Base-by-base conservation (phyloP, 805 yeast species). In the Kodamaea fukazawae region DNA sequence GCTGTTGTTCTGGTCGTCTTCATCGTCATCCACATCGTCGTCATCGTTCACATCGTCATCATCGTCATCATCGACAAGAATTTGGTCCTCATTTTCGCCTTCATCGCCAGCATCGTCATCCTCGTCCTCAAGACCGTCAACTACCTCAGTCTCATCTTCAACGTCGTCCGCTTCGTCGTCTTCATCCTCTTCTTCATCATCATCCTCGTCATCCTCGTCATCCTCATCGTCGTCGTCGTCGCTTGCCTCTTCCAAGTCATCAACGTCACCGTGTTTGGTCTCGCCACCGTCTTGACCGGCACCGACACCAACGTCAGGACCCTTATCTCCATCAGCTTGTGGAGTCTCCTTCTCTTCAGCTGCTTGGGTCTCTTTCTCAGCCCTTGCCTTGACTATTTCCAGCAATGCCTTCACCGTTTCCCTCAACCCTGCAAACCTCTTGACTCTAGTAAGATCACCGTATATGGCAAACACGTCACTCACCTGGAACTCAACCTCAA, bases 401-500 rank as follows among this genome's bases (percentile, higher is more conserved):
- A 20, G 23, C 8, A 20, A 20, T 8, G 5, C 8, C 8, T 5
- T 8, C 5, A 20, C 41, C 35, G 33, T 51, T 11, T 51, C 59
- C 35, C 63, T 61, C 34, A 83, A 56, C 10, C 53, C 58, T 2
- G 48, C 41, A 7, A 75, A 61, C 5, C 83, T 73, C 37, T 74
- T 58, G 46, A 70, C 63, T 2, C 55, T 55, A 7, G 60, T 63
- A 10, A 61, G 55, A 2, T 58, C 48, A 0, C 44, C 38, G 15
- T 50, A 55, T 25, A 50, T 53, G 1, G 55, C 61, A 46, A 71
- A 75, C 25, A 73, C 61, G 23, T 68, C 75, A 15, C 60, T 53
- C n/a, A 86, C 48, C 34, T 68, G 70, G 47, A 79, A 80, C 31
- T 75, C 74, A 2, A 77, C 60, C 33, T 83, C 93, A 45, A 71